A percentile compares a stretch with the other conserved stretches of the same genome.
Conservation (phyloP, 2,329 filamentous ascomycete genomes). For the Xylariaceae sp. region DNA sequence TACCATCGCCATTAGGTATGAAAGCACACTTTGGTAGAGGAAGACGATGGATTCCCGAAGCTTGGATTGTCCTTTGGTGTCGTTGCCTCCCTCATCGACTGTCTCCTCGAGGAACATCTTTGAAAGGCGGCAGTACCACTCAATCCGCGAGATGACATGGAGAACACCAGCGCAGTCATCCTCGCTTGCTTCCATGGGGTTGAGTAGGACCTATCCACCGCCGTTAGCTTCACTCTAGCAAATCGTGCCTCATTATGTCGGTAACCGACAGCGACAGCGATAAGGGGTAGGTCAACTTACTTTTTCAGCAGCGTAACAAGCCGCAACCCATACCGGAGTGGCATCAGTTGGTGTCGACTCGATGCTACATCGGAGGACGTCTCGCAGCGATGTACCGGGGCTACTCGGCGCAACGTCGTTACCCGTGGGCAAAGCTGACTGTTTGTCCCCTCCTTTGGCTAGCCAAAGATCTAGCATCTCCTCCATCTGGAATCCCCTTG, state of each 20-base stretch:
- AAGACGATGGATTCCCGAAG: not conserved
- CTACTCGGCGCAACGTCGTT: not conserved
- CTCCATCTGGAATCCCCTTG: not conserved
- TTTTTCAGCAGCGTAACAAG: not conserved
- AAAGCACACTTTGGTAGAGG: conserved; percentile 1
- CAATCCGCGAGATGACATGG: not conserved
- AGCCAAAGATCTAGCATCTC: not conserved
- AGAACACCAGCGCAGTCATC: not conserved
- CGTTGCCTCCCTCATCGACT: not conserved
- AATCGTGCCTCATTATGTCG: not conserved
- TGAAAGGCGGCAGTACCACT: not conserved
- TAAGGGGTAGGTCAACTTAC: not conserved
- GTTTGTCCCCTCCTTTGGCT: not conserved
- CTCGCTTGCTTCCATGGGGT: not conserved
- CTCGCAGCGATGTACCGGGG: not conserved
- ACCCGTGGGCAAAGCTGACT: not conserved
- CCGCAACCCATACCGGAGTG: not conserved
- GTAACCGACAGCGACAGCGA: not conserved
- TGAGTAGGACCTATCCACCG: not conserved
- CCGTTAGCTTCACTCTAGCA: not conserved
- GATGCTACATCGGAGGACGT: not conserved
- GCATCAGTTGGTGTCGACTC: not conserved
- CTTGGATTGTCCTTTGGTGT: not conserved
- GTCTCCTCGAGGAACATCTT: not conserved
- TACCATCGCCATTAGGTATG: not conserved